Evolutionary conservation across 2,329 filamentous ascomycete genomes (phyloP).

Genomic region (Botrytis deweyae): DNA sequence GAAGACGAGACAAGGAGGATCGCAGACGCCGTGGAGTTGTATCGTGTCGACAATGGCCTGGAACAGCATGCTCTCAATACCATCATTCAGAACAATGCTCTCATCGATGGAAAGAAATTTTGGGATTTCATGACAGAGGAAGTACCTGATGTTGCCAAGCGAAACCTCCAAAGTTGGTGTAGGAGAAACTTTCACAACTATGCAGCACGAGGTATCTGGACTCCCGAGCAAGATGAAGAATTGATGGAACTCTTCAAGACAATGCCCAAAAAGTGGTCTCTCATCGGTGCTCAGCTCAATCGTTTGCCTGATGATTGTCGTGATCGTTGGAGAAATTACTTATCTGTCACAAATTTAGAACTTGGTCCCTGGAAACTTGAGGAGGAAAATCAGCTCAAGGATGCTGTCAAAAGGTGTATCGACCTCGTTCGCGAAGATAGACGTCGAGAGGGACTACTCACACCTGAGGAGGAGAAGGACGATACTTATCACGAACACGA

Average conservation of each 20-base stretch:
- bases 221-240: slow-evolving; percentile 55
- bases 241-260: slow-evolving; percentile 50
- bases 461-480: slow-evolving; percentile 36
- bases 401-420: slow-evolving; percentile 54
- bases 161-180: slow-evolving; percentile 55
- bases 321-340: slow-evolving; percentile 68
- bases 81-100: slow-evolving; percentile 41
- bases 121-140: slow-evolving; percentile 51
- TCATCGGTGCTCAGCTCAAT: slow-evolving; percentile 61
- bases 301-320: slow-evolving; percentile 65
- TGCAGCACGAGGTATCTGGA: slow-evolving; percentile 59
- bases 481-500: slow-evolving; percentile 48
- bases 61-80: slow-evolving; percentile 50
- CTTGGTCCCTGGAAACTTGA: slow-evolving; percentile 58
- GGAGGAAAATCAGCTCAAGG: slow-evolving; percentile 50
- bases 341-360: slow-evolving; percentile 54
- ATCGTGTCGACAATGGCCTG: slow-evolving; percentile 46
- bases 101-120: slow-evolving; percentile 43
- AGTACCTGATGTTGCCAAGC: slow-evolving; percentile 51
- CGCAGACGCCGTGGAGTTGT: slow-evolving; percentile 43
- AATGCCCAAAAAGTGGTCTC: slow-evolving; percentile 54
- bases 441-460: slow-evolving; percentile 24
- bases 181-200: slow-evolving; percentile 67
- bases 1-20: slow-evolving; percentile 14
- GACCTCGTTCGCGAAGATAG: slow-evolving; percentile 46